Percentiles rank a stretch among this genome's conserved stretches.
Evolutionary conservation across 306 rosid species (phyloP).

Genomic region (Quercus rubra): DNA sequence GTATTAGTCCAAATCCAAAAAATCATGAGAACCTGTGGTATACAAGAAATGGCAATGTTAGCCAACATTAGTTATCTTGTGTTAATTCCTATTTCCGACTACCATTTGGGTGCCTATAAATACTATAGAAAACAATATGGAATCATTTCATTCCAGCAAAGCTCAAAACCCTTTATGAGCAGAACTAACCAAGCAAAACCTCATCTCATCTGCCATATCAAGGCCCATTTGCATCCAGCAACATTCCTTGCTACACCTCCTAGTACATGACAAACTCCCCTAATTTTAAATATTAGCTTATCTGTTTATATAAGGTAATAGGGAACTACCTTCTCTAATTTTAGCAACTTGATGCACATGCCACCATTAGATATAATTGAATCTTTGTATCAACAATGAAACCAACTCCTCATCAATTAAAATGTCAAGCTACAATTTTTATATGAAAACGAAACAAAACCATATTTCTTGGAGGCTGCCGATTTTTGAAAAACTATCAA

Average conservation of each 20-base stretch:
- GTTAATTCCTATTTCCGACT: neutral
- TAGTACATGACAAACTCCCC: conserved; percentile 47
- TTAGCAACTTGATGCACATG: neutral
- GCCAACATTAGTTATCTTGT: neutral
- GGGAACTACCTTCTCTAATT: neutral
- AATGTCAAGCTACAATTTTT: neutral
- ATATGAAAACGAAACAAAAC: too few species aligned
- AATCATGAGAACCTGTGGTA: neutral
- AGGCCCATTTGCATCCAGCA: conserved; percentile 84
- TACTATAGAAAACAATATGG: neutral
- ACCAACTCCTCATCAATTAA: neutral
- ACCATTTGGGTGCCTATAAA: neutral
- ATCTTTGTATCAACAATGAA: neutral
- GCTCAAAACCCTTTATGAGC: too few species aligned
- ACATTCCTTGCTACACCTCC: conserved; percentile 97
- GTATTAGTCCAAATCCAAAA: neutral
- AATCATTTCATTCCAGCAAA: neutral
- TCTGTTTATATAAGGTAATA: neutral
- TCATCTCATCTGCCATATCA: conserved; percentile 69
- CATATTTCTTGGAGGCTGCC: too few species aligned
- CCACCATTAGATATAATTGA: neutral
- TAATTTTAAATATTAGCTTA: neutral
- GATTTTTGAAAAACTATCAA: neutral
- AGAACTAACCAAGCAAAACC: too few species aligned
- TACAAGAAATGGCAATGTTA: neutral